Evolutionary conservation across 164 flowering plant genomes (phyloP).

Genomic region (Vitis amurensis): DNA sequence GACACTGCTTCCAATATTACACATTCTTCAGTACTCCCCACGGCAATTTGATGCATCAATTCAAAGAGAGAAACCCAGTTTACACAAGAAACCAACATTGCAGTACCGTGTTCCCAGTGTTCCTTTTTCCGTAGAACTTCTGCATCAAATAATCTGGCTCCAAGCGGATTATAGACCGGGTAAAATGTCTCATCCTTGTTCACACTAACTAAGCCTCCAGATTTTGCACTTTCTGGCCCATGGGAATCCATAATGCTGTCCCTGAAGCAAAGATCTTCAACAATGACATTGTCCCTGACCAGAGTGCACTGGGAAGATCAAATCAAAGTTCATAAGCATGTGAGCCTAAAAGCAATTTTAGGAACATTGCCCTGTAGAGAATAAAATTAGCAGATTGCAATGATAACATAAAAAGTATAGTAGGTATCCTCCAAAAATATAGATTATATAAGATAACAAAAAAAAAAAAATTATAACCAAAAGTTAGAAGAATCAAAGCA

Average conservation of each 20-base stretch:
- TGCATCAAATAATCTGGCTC: constrained; percentile 14
- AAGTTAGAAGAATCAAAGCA: too few species aligned
- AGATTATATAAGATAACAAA: too few species aligned
- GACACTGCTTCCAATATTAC: constrained; percentile 67
- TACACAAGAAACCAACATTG: constrained; percentile 19
- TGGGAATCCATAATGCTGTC: constrained; percentile 13
- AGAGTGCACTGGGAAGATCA: constrained; percentile 82
- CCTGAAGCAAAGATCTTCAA: constrained; percentile 32
- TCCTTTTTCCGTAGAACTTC: constrained; percentile 17
- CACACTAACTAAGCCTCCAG: constrained; percentile 15
- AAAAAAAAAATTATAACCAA: background rate
- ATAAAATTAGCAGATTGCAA: background rate
- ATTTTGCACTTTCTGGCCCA: constrained; percentile 21
- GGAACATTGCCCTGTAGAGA: background rate
- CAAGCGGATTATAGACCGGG: constrained; percentile 15
- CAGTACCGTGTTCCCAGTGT: constrained; percentile 8
- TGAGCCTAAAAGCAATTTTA: constrained; percentile 7
- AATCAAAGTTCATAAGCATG: constrained; percentile 68
- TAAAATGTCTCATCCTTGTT: constrained; percentile 14
- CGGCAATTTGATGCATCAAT: constrained; percentile 48
- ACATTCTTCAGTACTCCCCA: constrained; percentile 36
- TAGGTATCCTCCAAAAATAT: too few species aligned
- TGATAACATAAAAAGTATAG: background rate
- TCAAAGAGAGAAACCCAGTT: constrained; percentile 64
- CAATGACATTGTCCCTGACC: constrained; percentile 75